Base-by-base conservation (phyloP, 306 rosid genomes). In the Hippophae gyantsensis region DNA sequence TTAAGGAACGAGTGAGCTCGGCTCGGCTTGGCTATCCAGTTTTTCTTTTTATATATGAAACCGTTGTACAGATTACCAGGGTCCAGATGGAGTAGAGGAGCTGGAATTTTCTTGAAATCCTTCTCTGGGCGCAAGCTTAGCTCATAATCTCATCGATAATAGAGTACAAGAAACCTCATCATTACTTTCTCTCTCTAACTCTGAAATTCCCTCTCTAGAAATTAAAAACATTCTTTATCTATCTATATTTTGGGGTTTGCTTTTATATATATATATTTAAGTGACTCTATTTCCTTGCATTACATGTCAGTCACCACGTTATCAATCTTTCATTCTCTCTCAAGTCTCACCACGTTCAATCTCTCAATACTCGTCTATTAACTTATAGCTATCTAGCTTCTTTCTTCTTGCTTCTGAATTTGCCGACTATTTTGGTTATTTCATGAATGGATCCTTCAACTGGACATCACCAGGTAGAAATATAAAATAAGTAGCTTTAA, bases 391-490 rank as follows among this genome's bases (percentile, higher is more conserved):
- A 27, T 2, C 38, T 27, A 27, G 1, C 38, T 18, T 18, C 18
- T 18, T 18, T 18, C 38, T 27, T 27, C 3, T 27, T 27, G 38
- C 38, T 32, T 32, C 38, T 32, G 4, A 32, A 32, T 32, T 32
- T 32, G 11, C 58, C 4, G 65, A 43, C 27, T 32, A 38, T 59
- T 10, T 14, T 58, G 61, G 74, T 81, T 82, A 61, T 60, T 65
- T 38, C n/a, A 43, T 56, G 66, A 79, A 90, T 90, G 96, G 95
- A 90, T 83, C 77, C 94, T 79, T 83, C 92, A 43, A 76, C 60
- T 71, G 96, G 67, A 72, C 87, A 76, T 66, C 81, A 77, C 55
- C 95, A 85, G 90, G 98, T 92, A 71, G 63, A 27, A 60, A 48
- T 2, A 32, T 2, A 32, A 32, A 3, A 48, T n/a, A 10, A 48